Conservation (phyloP, 202 grass and related monocot species). For the Schoenoplectus triqueter region DNA sequence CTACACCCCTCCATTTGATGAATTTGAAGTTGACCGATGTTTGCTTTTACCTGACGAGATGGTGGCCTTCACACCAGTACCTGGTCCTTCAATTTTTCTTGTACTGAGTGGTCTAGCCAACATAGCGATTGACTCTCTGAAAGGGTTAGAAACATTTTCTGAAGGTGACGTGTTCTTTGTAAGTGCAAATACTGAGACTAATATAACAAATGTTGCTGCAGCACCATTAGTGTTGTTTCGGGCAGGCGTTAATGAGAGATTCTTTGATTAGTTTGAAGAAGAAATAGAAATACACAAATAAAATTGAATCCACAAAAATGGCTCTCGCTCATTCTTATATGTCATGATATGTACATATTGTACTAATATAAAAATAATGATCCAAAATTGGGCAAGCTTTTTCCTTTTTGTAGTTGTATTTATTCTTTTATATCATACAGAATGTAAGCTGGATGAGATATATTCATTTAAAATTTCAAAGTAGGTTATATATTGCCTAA, state of each 20-base stretch:
- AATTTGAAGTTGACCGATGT: constrained; percentile 84
- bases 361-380: constrained; percentile 12
- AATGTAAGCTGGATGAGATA: constrained; percentile 8
- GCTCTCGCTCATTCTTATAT: background rate
- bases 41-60: constrained; percentile 53
- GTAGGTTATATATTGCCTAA: background rate
- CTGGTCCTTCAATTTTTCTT: constrained; percentile 81
- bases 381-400: constrained; percentile 8
- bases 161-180: constrained; percentile 80
- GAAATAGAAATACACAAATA: constrained; percentile 17
- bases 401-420: constrained; percentile 19
- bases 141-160: constrained; percentile 44
- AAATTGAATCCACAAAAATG: constrained; percentile 8
- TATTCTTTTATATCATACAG: constrained; percentile 26
- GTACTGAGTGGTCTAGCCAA: constrained; percentile 60
- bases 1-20: constrained; percentile 75
- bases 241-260: constrained; percentile 61
- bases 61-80: constrained; percentile 51
- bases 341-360: constrained; percentile 3
- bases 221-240: constrained; percentile 43
- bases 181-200: constrained; percentile 58
- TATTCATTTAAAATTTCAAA: background rate
- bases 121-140: constrained; percentile 40
- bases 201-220: constrained; percentile 19
- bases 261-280: constrained; percentile 49